Percentiles rank a stretch among this genome's conserved stretches.
phyloP scores from a whole-genome alignment of 2,329 filamentous ascomycete genomes.

The Acrodontium crateriforme region DNA sequence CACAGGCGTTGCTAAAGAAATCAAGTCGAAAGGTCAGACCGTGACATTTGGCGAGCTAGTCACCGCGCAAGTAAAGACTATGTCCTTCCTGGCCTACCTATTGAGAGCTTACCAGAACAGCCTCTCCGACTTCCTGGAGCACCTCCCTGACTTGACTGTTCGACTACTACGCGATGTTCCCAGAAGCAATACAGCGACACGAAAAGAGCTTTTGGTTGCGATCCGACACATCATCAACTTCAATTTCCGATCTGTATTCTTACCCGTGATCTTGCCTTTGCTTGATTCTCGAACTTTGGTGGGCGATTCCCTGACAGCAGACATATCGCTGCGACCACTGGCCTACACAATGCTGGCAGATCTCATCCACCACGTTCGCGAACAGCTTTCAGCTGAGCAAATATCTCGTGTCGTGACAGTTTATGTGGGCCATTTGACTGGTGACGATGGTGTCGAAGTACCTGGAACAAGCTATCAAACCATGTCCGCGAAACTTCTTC shows the following conservation, averaged over 20 bases:
- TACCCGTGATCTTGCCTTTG: constrained; percentile 87
- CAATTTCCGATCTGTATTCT: constrained; percentile 90
- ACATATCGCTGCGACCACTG: constrained; percentile 88
- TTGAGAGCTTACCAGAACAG: constrained; percentile 78
- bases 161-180: constrained; percentile 87
- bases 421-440: constrained; percentile 90
- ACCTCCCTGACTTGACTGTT: constrained; percentile 78
- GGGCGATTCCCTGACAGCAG: constrained; percentile 88
- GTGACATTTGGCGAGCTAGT: constrained; percentile 95
- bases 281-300: constrained; percentile 89
- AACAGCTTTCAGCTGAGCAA: constrained; percentile 75
- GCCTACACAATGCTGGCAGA: constrained; percentile 98
- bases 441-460: constrained; percentile 49
- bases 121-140: constrained; percentile 73
- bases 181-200: constrained; percentile 78
- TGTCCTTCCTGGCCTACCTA: constrained; percentile 94
- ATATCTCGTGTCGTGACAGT: constrained; percentile 94
- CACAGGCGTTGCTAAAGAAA: constrained; percentile 81
- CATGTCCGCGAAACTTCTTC: constrained; percentile 91
- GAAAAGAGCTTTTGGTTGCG: constrained; percentile 90
- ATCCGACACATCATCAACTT: constrained; percentile 99
- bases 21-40: constrained; percentile 56
- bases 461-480: constrained; percentile 98
- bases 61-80: constrained; percentile 95
- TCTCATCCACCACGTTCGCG: constrained; percentile 90